Base-by-base conservation (phyloP, 2,329 filamentous ascomycete genomes). In the Fusarium anthophilum region DNA sequence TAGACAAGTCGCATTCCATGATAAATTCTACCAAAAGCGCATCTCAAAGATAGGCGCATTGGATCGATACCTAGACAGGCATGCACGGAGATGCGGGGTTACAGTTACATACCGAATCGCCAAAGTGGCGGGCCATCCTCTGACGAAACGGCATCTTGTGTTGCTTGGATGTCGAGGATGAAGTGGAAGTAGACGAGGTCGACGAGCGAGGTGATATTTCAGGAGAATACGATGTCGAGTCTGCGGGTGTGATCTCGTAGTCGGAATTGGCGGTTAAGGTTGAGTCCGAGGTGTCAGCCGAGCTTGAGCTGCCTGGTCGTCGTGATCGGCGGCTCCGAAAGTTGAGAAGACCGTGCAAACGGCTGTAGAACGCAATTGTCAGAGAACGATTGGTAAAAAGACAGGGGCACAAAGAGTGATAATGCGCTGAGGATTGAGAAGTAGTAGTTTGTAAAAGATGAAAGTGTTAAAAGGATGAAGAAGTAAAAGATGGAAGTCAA, bases 101-200 rank as follows among this genome's bases (percentile, higher is more conserved):
- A 79, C 84, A 78, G 65, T 65, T 63, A 79, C 84, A 78, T 82
- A 86, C 84, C 73, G 84, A 82, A 74, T 86, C 85, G 78, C 85
- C 85, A 69, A 87, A 84, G 57, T 84, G 84, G 78, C 85, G 85
- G 59, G 84, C 84, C 80, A 87, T 83, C 62, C 82, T 81, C 73
- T 84, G 80, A 61, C 82, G 79, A 67, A 84, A 82, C 28, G 82
- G 81, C 82, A 84, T 84, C 65, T 74, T 82, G 55, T 62, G 60
- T 53, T 74, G 71, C 58, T 75, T 72, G 44, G 72, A 62, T 60
- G 61, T 26, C n/a, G 68, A 69, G 32, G 73, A 69, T 58, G 58
- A 61, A 47, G 56, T 54, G 43, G 54, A 70, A 26, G 66, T 66
- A 13, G 67, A 70, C 32, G 67, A 70, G 7, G 67, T 70, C 4